A percentile compares a stretch with the other conserved stretches of the same genome.
Conservation (phyloP, 768 basidiomycete genomes). For the Suillus placidus region DNA sequence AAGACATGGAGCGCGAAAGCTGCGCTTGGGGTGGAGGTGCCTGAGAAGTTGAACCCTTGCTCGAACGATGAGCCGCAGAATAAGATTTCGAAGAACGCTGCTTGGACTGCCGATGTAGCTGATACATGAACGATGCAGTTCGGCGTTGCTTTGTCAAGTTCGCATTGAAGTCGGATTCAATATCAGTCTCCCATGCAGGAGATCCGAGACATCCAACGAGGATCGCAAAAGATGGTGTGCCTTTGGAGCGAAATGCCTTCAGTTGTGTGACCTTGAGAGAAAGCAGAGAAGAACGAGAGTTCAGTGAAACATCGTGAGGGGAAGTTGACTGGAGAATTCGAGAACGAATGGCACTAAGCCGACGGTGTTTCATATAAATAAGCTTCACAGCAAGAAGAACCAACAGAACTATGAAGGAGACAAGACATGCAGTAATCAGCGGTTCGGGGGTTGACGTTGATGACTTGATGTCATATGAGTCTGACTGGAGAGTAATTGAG, state of each 20-base stretch:
- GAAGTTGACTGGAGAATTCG: conserved; percentile 6
- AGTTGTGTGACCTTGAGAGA: conserved; percentile 8
- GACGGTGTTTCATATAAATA: conserved; percentile 33
- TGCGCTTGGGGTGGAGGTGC: neutral
- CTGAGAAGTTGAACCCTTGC: conserved; percentile 12
- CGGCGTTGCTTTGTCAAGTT: conserved; percentile 12
- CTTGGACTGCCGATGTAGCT: conserved; percentile 12
- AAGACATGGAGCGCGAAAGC: conserved; percentile 14
- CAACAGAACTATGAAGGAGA: conserved; percentile 20
- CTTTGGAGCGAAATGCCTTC: conserved; percentile 5
- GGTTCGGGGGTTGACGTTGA: conserved; percentile 8
- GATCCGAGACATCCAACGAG: conserved; percentile 35
- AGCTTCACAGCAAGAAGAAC: conserved; percentile 26
- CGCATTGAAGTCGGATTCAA: conserved; percentile 19
- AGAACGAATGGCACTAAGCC: conserved; percentile 29
- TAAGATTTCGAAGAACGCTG: conserved; percentile 12
- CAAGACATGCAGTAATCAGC: conserved; percentile 17
- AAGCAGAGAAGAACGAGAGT: conserved; percentile 3
- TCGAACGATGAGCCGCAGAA: conserved; percentile 1
- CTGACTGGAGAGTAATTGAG: neutral
- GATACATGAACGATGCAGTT: conserved; percentile 15
- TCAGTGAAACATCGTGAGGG: conserved; percentile 8
- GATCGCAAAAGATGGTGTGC: conserved; percentile 16
- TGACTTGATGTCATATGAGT: neutral
- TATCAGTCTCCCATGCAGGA: conserved; percentile 32